Evolutionary conservation across 2,329 filamentous ascomycete species (phyloP).

Genomic region (Fusarium pseudoanthophilum): DNA sequence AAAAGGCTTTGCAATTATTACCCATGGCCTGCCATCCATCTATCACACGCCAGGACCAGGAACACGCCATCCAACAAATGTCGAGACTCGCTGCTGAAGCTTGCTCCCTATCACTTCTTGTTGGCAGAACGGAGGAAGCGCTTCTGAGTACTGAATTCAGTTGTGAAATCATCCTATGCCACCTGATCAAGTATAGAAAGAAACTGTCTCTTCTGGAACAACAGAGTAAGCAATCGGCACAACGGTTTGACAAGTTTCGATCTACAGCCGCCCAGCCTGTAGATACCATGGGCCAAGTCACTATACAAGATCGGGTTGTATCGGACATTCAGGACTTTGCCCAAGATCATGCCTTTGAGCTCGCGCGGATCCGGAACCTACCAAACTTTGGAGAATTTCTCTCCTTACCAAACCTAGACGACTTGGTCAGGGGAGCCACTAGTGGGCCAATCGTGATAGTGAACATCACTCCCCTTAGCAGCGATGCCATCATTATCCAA

Average conservation of each 20-base stretch:
- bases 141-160: background rate
- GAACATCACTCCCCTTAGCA: background rate
- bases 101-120: background rate
- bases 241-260: background rate
- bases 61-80: background rate
- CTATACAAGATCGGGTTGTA: background rate
- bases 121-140: background rate
- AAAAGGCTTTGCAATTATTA: background rate
- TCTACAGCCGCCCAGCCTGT: background rate
- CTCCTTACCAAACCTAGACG: background rate
- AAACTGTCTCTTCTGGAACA: background rate
- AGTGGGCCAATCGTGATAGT: background rate
- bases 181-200: background rate
- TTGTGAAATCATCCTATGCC: background rate
- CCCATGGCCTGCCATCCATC: background rate
- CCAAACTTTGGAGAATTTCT: background rate
- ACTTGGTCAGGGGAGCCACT: background rate
- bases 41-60: background rate
- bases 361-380: background rate
- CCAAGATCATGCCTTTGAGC: background rate
- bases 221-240: background rate
- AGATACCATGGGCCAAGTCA: background rate
- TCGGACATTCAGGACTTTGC: background rate
- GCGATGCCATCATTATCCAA: background rate
- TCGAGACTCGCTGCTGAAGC: background rate